Conservation (phyloP, 2,329 filamentous ascomycete genomes). For the Trichoderma koningiopsis region DNA sequence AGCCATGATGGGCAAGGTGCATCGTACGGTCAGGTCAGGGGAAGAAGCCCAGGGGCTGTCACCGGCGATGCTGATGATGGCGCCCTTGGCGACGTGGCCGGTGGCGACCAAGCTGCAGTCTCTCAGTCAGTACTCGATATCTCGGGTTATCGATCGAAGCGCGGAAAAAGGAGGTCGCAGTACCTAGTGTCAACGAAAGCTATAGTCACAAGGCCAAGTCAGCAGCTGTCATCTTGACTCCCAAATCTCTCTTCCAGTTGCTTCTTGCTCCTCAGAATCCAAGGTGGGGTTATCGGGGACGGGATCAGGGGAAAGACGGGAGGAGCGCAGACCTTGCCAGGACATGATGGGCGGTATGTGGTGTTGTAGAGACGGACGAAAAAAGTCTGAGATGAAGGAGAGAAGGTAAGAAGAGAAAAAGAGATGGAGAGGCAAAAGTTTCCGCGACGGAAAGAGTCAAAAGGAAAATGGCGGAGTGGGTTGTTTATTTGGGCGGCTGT, state of each 20-base stretch:
- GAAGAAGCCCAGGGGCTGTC: slow-evolving; percentile 78
- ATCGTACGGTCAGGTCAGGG: slow-evolving; percentile 69
- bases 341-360: slow-evolving; percentile 57
- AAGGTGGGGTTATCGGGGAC: slow-evolving; percentile 35
- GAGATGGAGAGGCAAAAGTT: slow-evolving; percentile 14
- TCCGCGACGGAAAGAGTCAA: slow-evolving; percentile 1
- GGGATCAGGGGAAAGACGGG: slow-evolving; percentile 13
- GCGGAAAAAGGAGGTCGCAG: slow-evolving; percentile 13
- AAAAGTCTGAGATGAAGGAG: slow-evolving; percentile 17
- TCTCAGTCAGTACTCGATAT: slow-evolving; percentile 29
- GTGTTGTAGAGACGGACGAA: not conserved
- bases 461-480: slow-evolving; percentile 25
- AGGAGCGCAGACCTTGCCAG: slow-evolving; percentile 66
- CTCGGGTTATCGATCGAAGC: not conserved
- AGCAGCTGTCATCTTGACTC: slow-evolving; percentile 10
- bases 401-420: not conserved
- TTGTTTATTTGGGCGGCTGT: slow-evolving; percentile 24
- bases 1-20: too few species aligned
- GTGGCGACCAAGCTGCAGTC: slow-evolving; percentile 71
- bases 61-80: slow-evolving; percentile 79
- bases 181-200: slow-evolving; percentile 58
- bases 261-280: not conserved
- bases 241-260: not conserved
- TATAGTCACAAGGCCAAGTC: slow-evolving; percentile 31
- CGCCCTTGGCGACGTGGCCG: slow-evolving; percentile 79